Percentiles rank a stretch among this genome's conserved stretches.
These are phyloP conservation scores for Puccinia sorghi DNA, from an alignment of 1,284 basidiomycete genomes.

Conservation along the genomic window DNA sequence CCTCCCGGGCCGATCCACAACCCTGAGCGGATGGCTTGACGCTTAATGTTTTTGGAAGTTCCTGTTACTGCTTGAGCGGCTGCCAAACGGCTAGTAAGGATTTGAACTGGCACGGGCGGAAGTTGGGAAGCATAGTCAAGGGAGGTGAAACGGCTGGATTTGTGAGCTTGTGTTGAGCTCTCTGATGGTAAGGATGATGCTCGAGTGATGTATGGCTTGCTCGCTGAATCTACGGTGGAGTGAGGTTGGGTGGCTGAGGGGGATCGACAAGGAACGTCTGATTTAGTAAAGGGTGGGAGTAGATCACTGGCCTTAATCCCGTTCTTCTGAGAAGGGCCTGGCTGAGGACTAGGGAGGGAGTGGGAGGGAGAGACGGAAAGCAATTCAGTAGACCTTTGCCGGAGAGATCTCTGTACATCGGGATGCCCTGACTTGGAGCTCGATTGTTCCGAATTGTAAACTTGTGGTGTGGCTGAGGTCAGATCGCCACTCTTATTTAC, in stretches of 20 bases:
- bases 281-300: neutral
- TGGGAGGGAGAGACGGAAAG: constrained; percentile 1
- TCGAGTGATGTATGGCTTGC: constrained; percentile 13
- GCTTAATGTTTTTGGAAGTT: constrained; percentile 38
- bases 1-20: constrained; percentile 41
- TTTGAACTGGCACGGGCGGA: constrained; percentile 26
- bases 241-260: neutral
- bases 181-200: constrained; percentile 21
- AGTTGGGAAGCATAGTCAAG: constrained; percentile 36
- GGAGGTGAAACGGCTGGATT: constrained; percentile 20
- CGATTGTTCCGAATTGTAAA: neutral
- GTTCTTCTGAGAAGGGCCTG: constrained; percentile 15
- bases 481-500: neutral
- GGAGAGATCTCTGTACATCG: constrained; percentile 14
- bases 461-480: neutral
- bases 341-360: neutral
- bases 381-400: constrained; percentile 4
- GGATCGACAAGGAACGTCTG: neutral
- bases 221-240: neutral
- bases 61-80: constrained; percentile 40
- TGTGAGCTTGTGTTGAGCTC: neutral
- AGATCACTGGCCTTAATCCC: neutral
- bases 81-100: constrained; percentile 29
- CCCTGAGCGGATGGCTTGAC: constrained; percentile 39
- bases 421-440: neutral